Percentiles rank a stretch among this genome's conserved stretches.
Evolutionary conservation across 192 early-diverging fungal species (phyloP).

Genomic region (Backusella luteola): DNA sequence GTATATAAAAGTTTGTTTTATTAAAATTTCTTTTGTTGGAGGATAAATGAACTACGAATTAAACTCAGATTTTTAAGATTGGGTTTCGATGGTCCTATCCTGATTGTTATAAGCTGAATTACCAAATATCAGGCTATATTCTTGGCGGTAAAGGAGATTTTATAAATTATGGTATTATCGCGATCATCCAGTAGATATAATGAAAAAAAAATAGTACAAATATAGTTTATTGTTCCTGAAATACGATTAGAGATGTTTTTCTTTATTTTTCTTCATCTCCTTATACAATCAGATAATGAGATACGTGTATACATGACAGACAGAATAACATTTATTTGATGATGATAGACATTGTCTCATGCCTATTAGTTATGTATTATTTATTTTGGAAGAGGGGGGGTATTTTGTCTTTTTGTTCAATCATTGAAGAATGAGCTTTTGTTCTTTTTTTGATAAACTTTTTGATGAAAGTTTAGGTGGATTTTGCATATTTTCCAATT

Average conservation of each 20-base stretch:
- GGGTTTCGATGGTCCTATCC: neutral
- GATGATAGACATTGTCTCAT: neutral
- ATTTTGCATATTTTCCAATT: conserved; percentile 51
- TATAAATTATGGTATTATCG: too few species aligned
- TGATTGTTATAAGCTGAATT: neutral
- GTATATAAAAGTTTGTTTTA: neutral
- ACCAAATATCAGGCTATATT: neutral
- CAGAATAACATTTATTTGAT: neutral
- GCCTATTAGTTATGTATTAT: neutral
- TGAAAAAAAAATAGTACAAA: neutral
- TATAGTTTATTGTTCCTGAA: neutral
- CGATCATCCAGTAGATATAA: too few species aligned
- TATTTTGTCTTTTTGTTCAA: neutral
- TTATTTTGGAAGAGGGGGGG: neutral
- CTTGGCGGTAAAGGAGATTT: neutral
- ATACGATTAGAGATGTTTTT: neutral
- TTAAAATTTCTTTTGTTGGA: neutral
- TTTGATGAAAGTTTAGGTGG: neutral
- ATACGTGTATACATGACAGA: neutral
- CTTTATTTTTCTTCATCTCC: neutral
- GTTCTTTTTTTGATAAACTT: neutral
- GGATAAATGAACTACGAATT: neutral
- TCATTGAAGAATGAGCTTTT: neutral
- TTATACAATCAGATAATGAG: neutral
- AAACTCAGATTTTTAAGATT: neutral